Evolutionary conservation across 306 rosid species (phyloP), one percentile per base, ranked within the genome.

Genomic region (Inga leiocalycina): DNA sequence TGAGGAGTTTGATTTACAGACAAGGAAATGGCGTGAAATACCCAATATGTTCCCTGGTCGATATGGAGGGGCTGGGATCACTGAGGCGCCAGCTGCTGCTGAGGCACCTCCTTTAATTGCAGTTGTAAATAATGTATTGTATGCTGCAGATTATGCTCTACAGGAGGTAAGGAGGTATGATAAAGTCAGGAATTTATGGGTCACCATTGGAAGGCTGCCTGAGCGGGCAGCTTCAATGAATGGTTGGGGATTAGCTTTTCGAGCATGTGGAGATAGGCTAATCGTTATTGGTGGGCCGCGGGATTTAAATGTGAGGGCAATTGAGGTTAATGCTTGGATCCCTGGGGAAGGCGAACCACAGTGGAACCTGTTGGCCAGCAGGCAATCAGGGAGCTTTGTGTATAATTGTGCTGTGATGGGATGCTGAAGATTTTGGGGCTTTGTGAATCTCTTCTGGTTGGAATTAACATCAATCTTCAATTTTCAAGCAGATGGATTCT

Each of bases 91-190:
- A 24, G 52, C 83, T 73, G 69, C 83, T 52, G 73, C 84, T 43
- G 93, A 82, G 74, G 93, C 98, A 35, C 98, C 98, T 74, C 98
- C 98, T 82, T 85, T 94, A 80, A 75, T 94, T 70, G 98, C 97
- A 32, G 98, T 91, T 75, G 94, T 93, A n/a, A 89, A 93, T 4
- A 83, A 94, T 81, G 76, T 70, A 1, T 68, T 94, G 85, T 94
- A 91, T 87, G 90, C 94, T 57, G 98, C 97, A 12, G 92, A 94
- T 85, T 72, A 86, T 82, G 89, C 80, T 4, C 77, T 27, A 62
- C 61, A 66, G 81, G 88, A 82, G 85, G 79, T 94, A 7, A 87
- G 69, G 81, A 88, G 71, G 76, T 94, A 93, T 81, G 89, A 76
- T 17, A 89, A 93, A 79, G 84, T 62, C 24, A 57, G 17, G 3